Conservation (phyloP, 2,329 filamentous ascomycete species). For the Bipolaris oryzae region DNA sequence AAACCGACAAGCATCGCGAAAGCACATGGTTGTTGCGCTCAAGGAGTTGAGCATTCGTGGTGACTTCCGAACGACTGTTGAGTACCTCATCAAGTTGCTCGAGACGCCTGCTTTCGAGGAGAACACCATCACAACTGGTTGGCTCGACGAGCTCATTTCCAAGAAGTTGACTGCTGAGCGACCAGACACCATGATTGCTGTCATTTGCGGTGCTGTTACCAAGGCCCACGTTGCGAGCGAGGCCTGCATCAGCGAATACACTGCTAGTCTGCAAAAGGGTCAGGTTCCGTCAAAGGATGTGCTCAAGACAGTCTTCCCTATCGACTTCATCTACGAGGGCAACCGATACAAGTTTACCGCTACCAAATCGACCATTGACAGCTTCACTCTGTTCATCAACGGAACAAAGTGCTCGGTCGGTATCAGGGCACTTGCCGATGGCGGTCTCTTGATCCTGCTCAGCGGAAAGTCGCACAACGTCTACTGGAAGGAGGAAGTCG, state of each 20-base stretch:
- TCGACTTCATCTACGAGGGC: constrained; percentile 99
- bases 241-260: constrained; percentile 84
- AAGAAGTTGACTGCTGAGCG: constrained; percentile 97
- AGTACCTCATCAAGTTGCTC: constrained; percentile 97
- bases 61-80: constrained; percentile 97
- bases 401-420: constrained; percentile 95
- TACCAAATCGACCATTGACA: constrained; percentile 87
- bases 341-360: constrained; percentile 97
- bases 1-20: constrained; percentile 92
- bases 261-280: constrained; percentile 88
- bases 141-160: constrained; percentile 97
- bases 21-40: constrained; percentile 98
- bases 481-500: constrained; percentile 99
- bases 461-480: constrained; percentile 95
- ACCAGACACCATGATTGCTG: constrained; percentile 90
- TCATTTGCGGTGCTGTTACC: constrained; percentile 91
- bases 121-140: constrained; percentile 98
- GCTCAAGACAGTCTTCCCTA: constrained; percentile 94
- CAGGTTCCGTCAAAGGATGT: constrained; percentile 97
- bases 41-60: constrained; percentile 99
- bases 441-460: constrained; percentile 88
- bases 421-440: constrained; percentile 89
- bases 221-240: constrained; percentile 97
- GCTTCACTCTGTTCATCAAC: constrained; percentile 98
- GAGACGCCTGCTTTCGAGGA: constrained; percentile 98